These are phyloP conservation scores for Cryptococcus depauperatus DNA, from an alignment of 1,284 basidiomycete genomes.

Conservation along the genomic window DNA sequence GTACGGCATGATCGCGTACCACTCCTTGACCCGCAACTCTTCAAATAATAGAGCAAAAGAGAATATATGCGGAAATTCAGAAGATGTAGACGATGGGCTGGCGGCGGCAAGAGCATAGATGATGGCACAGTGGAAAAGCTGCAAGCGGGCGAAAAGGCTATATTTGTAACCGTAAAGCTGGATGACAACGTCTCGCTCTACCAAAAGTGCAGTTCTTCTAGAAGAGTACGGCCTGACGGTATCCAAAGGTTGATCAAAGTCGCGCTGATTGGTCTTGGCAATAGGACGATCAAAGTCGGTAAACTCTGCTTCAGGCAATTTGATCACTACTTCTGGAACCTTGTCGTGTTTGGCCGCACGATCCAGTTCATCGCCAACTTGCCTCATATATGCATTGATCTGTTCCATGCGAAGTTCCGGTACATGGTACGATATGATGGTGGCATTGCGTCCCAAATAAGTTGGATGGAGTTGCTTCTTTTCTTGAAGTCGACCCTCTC, in stretches of 20 bases:
- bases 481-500: background rate
- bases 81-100: conserved; percentile 15
- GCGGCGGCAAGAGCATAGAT: background rate
- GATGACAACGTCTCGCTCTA: conserved; percentile 22
- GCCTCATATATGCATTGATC: background rate
- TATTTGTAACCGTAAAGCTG: conserved; percentile 29
- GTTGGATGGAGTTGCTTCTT: background rate
- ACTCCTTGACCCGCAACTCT: conserved; percentile 28
- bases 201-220: conserved; percentile 18
- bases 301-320: background rate
- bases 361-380: background rate
- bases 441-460: background rate
- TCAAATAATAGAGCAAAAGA: conserved; percentile 30
- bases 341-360: background rate
- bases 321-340: background rate
- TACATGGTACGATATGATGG: background rate
- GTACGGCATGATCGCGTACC: conserved; percentile 21
- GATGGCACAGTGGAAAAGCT: conserved; percentile 25
- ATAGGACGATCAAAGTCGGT: background rate
- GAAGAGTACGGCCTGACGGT: background rate
- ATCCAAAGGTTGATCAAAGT: background rate
- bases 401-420: background rate
- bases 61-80: conserved; percentile 25
- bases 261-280: background rate
- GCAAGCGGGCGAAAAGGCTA: conserved; percentile 23